Percentiles rank a stretch among this genome's conserved stretches.
Conservation (phyloP, 2,329 filamentous ascomycete genomes). For the Aspergillus vadensis region DNA sequence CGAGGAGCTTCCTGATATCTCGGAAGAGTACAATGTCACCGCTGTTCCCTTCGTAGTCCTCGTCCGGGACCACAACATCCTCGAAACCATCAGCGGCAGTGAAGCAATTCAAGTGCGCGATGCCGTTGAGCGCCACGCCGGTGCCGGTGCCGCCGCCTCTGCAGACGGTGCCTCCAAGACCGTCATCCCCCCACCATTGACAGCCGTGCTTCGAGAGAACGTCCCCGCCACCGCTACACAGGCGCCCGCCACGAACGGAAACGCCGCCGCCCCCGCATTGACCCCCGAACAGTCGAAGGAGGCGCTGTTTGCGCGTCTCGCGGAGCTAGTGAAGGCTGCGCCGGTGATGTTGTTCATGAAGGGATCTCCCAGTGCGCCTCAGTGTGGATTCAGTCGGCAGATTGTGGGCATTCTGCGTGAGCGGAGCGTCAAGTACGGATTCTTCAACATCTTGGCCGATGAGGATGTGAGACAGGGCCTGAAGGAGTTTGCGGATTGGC, state of each 20-base stretch:
- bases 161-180: constrained; percentile 37
- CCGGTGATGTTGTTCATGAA: constrained; percentile 99
- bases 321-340: constrained; percentile 87
- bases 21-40: constrained; percentile 89
- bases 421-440: constrained; percentile 90
- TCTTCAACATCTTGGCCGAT: constrained; percentile 98
- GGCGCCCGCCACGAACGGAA: constrained; percentile 26
- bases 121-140: constrained; percentile 81
- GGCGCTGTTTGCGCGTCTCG: constrained; percentile 78
- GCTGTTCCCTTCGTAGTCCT: constrained; percentile 92
- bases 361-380: constrained; percentile 82
- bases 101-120: constrained; percentile 82
- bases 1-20: constrained; percentile 89
- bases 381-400: constrained; percentile 92
- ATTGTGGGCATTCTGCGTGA: constrained; percentile 84
- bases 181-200: constrained; percentile 43
- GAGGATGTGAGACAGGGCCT: constrained; percentile 95
- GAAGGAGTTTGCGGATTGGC: constrained; percentile 98
- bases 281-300: constrained; percentile 68
- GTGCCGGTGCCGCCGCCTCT: constrained; percentile 34
- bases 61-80: constrained; percentile 69
- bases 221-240: constrained; percentile 35
- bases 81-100: constrained; percentile 87
- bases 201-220: constrained; percentile 42
- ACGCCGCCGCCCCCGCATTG: constrained; percentile 26